These are phyloP conservation scores for Conringia planisiliqua DNA, from an alignment of 345 rosid genomes.

Conservation along the genomic window DNA sequence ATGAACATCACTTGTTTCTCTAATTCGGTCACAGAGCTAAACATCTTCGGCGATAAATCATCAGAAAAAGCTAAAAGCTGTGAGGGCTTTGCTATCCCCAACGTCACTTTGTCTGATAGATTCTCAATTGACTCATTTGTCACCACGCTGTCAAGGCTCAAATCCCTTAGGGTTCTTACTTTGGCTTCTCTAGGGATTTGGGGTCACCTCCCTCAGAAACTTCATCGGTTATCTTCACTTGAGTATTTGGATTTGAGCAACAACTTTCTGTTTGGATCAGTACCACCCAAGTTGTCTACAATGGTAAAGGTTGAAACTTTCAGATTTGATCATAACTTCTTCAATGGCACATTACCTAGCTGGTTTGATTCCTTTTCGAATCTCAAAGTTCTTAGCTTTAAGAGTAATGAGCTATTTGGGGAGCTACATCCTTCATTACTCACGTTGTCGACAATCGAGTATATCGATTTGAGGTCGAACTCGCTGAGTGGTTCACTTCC, in stretches of 20 bases:
- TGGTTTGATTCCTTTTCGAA: conserved; percentile 51
- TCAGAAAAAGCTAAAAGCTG: conserved; percentile 31
- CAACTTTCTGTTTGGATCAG: conserved; percentile 59
- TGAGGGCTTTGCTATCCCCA: conserved; percentile 44
- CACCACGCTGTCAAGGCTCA: conserved; percentile 57
- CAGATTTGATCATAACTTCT: conserved; percentile 50
- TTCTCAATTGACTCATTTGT: conserved; percentile 74
- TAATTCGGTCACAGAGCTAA: conserved; percentile 48
- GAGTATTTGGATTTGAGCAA: conserved; percentile 63
- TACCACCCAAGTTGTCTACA: conserved; percentile 63
- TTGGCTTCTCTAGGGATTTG: conserved; percentile 66
- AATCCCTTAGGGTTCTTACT: conserved; percentile 53
- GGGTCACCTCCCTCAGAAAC: conserved; percentile 75
- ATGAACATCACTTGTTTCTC: conserved; percentile 63
- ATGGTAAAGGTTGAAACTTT: conserved; percentile 62
- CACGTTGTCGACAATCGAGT: conserved; percentile 49
- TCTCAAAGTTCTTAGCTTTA: conserved; percentile 50
- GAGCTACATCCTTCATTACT: conserved; percentile 49
- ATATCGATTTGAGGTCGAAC: conserved; percentile 56
- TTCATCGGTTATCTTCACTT: conserved; percentile 59
- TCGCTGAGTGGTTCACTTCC: conserved; percentile 53
- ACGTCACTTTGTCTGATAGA: conserved; percentile 47
- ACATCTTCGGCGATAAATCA: conserved; percentile 51
- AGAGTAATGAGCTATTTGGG: conserved; percentile 49
- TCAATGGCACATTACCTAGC: conserved; percentile 55